Percentiles rank a stretch among this genome's conserved stretches.
phyloP scores from a whole-genome alignment of 2,329 filamentous ascomycete genomes.

The Thielaviopsis euricoi region DNA sequence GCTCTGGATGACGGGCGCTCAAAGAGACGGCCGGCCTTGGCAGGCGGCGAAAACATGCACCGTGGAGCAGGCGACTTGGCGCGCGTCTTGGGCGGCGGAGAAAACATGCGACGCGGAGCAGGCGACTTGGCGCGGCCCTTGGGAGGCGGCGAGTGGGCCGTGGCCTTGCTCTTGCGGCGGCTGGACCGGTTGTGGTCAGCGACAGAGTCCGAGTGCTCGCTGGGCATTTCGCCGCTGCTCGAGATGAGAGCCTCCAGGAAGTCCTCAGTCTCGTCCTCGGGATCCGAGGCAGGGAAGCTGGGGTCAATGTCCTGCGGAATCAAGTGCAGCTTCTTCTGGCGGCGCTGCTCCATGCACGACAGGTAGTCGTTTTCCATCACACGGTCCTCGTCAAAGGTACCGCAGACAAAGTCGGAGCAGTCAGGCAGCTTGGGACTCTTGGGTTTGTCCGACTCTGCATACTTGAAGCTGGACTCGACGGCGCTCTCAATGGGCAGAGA shows the following conservation, averaged over 20 bases:
- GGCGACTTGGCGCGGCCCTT: conserved; percentile 23
- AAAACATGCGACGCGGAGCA: conserved; percentile 21
- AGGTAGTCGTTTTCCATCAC: conserved; percentile 90
- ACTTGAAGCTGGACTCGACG: neutral
- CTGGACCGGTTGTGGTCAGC: conserved; percentile 37
- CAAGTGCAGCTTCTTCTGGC: conserved; percentile 61
- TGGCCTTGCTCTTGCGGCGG: conserved; percentile 31
- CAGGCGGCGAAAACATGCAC: conserved; percentile 18
- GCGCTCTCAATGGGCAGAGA: neutral
- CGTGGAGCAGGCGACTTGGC: neutral
- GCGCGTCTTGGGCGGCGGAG: conserved; percentile 23
- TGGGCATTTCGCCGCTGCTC: conserved; percentile 24
- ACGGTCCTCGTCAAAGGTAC: conserved; percentile 87
- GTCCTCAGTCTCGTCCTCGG: conserved; percentile 67
- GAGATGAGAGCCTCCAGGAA: conserved; percentile 31
- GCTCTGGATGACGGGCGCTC: conserved; percentile 6
- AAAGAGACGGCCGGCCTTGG: conserved; percentile 20
- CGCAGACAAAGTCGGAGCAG: conserved; percentile 98
- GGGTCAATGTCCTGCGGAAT: conserved; percentile 97
- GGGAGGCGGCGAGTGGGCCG: conserved; percentile 29
- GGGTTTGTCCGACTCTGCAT: neutral
- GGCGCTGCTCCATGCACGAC: conserved; percentile 64
- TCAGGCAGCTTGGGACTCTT: conserved; percentile 76
- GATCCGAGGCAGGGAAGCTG: conserved; percentile 88
- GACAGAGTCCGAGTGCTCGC: conserved; percentile 53